These are phyloP conservation scores for Monilinia fructigena DNA, from an alignment of 2,329 filamentous ascomycete genomes.

Conservation along the genomic window DNA sequence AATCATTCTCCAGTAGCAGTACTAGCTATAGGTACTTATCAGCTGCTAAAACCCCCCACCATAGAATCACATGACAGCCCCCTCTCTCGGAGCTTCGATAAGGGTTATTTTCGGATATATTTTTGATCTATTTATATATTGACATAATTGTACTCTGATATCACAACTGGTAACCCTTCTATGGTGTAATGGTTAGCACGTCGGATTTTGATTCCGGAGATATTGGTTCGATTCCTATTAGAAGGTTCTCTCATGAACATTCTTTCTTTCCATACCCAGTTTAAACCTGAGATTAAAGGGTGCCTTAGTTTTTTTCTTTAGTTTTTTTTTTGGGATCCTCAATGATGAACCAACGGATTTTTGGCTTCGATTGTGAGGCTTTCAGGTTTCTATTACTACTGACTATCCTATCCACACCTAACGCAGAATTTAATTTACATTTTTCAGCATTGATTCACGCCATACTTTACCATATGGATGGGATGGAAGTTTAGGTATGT, in stretches of 20 bases:
- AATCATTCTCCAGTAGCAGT: too few relatives aligned
- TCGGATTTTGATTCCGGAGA: conserved; percentile 24
- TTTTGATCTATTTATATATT: neutral
- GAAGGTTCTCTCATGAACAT: conserved; percentile 20
- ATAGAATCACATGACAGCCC: neutral
- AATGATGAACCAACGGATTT: neutral
- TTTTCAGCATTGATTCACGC: neutral
- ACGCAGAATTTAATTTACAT: too few relatives aligned
- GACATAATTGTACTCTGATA: rapidly evolving
- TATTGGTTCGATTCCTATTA: conserved; percentile 27
- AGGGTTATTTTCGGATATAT: neutral
- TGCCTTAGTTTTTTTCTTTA: neutral
- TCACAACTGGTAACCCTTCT: neutral
- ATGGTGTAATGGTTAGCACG: conserved; percentile 25
- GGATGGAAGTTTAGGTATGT: neutral
- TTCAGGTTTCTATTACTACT: neutral
- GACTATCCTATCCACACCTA: too few relatives aligned
- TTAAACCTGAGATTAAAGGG: conserved; percentile 13
- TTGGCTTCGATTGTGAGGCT: neutral
- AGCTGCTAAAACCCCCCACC: neutral
- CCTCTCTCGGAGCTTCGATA: neutral
- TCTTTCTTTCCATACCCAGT: conserved; percentile 8
- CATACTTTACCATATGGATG: neutral
- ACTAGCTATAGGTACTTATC: neutral
- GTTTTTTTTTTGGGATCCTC: neutral